Percentiles rank a stretch among this genome's conserved stretches.
Evolutionary conservation across 1,284 basidiomycete species (phyloP).

Genomic region (Phylloboletellus chloephorus): DNA sequence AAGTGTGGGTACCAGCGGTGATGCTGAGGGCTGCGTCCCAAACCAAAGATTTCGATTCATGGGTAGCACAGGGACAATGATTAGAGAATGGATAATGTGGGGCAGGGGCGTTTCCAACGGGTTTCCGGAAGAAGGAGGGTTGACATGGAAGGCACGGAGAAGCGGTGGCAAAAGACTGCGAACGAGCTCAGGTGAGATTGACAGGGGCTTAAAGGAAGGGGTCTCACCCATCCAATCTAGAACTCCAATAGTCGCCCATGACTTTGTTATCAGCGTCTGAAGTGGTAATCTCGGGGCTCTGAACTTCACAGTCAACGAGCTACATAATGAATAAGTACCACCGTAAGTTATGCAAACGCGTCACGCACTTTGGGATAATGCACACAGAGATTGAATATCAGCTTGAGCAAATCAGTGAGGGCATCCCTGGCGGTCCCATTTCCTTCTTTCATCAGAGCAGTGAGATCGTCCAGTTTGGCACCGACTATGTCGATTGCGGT

Average conservation of each 20-base stretch:
- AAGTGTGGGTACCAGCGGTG: slow-evolving; percentile 1
- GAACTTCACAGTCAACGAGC: slow-evolving; percentile 45
- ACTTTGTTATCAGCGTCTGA: slow-evolving; percentile 31
- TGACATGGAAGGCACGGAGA: slow-evolving; percentile 55
- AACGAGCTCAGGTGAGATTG: slow-evolving; percentile 5
- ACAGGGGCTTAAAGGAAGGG: neutral
- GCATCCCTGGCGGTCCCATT: slow-evolving; percentile 58
- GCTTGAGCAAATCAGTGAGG: slow-evolving; percentile 70
- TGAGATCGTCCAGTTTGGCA: slow-evolving; percentile 54
- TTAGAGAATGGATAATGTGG: slow-evolving; percentile 69
- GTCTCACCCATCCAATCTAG: slow-evolving; percentile 61
- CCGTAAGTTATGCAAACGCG: neutral
- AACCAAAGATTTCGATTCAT: slow-evolving; percentile 51
- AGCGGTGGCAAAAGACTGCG: slow-evolving; percentile 51
- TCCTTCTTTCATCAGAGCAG: slow-evolving; percentile 45
- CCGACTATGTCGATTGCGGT: slow-evolving; percentile 57
- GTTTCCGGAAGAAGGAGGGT: slow-evolving; percentile 52
- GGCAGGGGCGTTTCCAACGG: slow-evolving; percentile 66
- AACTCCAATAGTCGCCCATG: slow-evolving; percentile 63
- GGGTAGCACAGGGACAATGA: slow-evolving; percentile 61
- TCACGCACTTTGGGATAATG: slow-evolving; percentile 57
- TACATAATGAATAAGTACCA: slow-evolving; percentile 15
- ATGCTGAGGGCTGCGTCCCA: slow-evolving; percentile 15
- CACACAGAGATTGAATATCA: slow-evolving; percentile 68
- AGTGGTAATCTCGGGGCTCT: slow-evolving; percentile 30